phyloP scores from a whole-genome alignment of 2,329 filamentous ascomycete genomes.

The Graphiopsis chlorocephala region DNA sequence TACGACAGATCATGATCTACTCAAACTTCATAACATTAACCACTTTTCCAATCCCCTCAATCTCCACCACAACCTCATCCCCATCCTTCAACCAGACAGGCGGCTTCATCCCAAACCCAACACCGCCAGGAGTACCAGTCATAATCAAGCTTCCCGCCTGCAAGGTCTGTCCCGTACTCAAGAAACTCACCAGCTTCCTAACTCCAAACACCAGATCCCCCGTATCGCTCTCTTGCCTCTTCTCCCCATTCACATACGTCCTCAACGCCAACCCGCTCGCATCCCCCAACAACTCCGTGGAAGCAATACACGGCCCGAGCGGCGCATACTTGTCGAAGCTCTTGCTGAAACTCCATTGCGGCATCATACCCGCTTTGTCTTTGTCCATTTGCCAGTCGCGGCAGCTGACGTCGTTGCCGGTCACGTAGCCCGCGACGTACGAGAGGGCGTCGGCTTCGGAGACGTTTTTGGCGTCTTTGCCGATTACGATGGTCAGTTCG shows the following conservation, averaged over 20 bases:
- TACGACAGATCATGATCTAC: conserved; percentile 13
- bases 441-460: conserved; percentile 62
- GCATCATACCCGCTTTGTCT: conserved; percentile 48
- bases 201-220: conserved; percentile 49
- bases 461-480: conserved; percentile 64
- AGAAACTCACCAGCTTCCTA: conserved; percentile 34
- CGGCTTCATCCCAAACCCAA: conserved; percentile 34
- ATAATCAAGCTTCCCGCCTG: conserved; percentile 50
- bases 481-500: conserved; percentile 72
- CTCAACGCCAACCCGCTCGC: conserved; percentile 43
- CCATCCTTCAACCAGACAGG: conserved; percentile 33
- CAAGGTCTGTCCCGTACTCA: conserved; percentile 40
- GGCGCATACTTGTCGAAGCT: conserved; percentile 59
- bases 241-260: conserved; percentile 50
- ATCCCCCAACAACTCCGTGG: conserved; percentile 42
- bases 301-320: conserved; percentile 51
- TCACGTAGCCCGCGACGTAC: conserved; percentile 70
- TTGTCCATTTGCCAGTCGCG: conserved; percentile 57
- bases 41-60: conserved; percentile 34
- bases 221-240: conserved; percentile 43
- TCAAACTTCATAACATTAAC: conserved; percentile 35
- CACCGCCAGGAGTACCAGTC: conserved; percentile 49
- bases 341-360: conserved; percentile 60
- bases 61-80: conserved; percentile 35
- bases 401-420: conserved; percentile 78